Evolutionary conservation across 2,329 filamentous ascomycete genomes (phyloP).

Genomic region (Colletotrichum sp.): DNA sequence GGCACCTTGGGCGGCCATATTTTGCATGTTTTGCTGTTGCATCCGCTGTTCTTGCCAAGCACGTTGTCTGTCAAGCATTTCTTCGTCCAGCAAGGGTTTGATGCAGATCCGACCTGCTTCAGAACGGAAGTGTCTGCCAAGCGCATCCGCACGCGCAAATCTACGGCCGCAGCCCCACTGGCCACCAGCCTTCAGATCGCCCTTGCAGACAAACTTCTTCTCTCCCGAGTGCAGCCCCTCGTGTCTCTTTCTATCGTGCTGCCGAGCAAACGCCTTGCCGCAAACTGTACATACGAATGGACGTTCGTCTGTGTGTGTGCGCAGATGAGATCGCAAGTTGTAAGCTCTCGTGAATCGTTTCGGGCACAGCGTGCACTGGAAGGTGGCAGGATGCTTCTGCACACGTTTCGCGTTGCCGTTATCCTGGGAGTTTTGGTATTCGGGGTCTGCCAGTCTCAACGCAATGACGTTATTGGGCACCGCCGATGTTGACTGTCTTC

Average conservation of each 20-base stretch:
- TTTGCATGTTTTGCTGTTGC: constrained; percentile 67
- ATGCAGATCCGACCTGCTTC: constrained; percentile 97
- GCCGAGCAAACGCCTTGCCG: constrained; percentile 94
- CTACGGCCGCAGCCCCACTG: constrained; percentile 93
- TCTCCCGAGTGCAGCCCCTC: constrained; percentile 96
- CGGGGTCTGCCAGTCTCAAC: constrained; percentile 88
- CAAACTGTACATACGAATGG: constrained; percentile 98
- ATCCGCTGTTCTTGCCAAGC: constrained; percentile 75
- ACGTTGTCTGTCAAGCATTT: constrained; percentile 81
- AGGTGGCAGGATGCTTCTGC: constrained; percentile 97
- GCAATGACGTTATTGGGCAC: constrained; percentile 74
- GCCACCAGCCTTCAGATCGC: constrained; percentile 80
- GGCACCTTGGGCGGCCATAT: constrained; percentile 54
- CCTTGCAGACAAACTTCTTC: constrained; percentile 98
- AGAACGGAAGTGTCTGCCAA: constrained; percentile 92
- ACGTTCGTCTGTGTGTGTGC: constrained; percentile 95
- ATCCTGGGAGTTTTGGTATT: constrained; percentile 72
- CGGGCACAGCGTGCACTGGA: constrained; percentile 91
- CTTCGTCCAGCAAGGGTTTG: constrained; percentile 95
- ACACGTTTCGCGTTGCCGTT: constrained; percentile 76
- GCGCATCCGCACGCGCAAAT: constrained; percentile 93
- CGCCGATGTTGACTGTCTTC: constrained; percentile 68
- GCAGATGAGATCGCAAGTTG: constrained; percentile 91
- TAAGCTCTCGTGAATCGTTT: constrained; percentile 97
- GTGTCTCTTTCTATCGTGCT: constrained; percentile 96